Base-by-base conservation (phyloP, 1,139 yeast species). In the Debaryomyces coudertii region DNA sequence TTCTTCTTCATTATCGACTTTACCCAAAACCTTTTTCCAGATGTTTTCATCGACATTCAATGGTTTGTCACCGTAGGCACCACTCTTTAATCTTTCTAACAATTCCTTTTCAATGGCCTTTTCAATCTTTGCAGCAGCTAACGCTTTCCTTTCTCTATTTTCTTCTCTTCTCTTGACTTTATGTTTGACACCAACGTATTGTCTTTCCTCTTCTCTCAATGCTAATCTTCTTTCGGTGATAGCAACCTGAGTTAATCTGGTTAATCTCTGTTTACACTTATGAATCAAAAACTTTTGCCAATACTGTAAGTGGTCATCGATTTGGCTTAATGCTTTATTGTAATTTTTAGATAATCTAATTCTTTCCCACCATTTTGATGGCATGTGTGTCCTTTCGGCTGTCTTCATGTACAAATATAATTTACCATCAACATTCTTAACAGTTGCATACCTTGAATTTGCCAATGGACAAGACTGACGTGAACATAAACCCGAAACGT, bases 61-160 rank as follows among this genome's bases (percentile, higher is more conserved):
- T 48, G 99, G 99, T 66, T 92, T 89, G 62, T 93, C 98, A 52
- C 99, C 99, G 62, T 93, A 93, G 5, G 98, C 98, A 52, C 99
- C 99, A 65, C 93, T 85, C 82, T 93, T 93, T 60, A 93, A 80
- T 70, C 99, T 83, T 46, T 92, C 97, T 60, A 93, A 77, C 55
- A 93, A 78, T 69, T 93, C 99, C 71, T 90, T 90, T 68, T 93
- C 99, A 56, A 93, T 93, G 9, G 96, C 90, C 72, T 90, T 90
- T 67, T 93, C 99, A 57, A 93, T 88, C 75, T 88, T 88, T 28
- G 99, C 99, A 16, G 99, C 98, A 11, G 90, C 90, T 53, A 93
- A 75, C 0, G 99, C 99, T 71, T 93, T 93, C 65, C 99, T 80
- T 69, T 93, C 99, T 66, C 99, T 79, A 52, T 89, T 87, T 60